These are phyloP conservation scores for Penicillium sp. DNA, from an alignment of 2,329 filamentous ascomycete genomes.

Conservation along the genomic window DNA sequence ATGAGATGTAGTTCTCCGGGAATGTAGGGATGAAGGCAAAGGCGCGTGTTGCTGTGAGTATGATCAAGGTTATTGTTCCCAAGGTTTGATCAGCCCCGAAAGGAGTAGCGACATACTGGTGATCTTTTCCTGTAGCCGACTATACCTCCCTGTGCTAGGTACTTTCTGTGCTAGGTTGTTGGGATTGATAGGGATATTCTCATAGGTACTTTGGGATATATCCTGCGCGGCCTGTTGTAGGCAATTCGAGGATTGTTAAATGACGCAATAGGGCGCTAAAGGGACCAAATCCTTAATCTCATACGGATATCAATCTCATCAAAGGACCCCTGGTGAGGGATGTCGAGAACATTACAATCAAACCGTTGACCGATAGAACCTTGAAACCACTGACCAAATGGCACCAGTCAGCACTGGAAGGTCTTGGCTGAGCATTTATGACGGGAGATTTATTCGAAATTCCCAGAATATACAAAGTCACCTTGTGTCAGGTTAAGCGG, in stretches of 20 bases:
- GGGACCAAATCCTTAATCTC: no score
- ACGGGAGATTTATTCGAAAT: background rate
- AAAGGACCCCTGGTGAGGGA: background rate
- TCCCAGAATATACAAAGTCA: slow-evolving; percentile 12
- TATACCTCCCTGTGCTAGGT: background rate
- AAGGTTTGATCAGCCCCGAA: background rate
- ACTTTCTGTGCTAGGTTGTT: background rate
- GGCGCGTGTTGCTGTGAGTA: background rate
- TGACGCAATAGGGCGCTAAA: no score
- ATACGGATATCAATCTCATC: background rate
- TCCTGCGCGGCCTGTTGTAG: no score
- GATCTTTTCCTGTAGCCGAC: background rate
- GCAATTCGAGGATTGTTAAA: no score
- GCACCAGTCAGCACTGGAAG: background rate
- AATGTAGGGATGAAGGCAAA: slow-evolving; percentile 6
- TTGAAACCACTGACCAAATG: background rate
- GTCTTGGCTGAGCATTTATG: background rate
- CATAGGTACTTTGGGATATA: background rate
- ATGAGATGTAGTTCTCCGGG: background rate
- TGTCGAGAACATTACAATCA: slow-evolving; percentile 3
- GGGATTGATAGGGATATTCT: background rate
- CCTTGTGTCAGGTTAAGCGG: slow-evolving; percentile 7
- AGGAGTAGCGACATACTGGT: background rate
- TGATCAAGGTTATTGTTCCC: background rate
- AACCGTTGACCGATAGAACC: background rate